Evolutionary conservation across 371 early-diverging fungal genomes (phyloP).

Genomic region (Mortierella sp.): DNA sequence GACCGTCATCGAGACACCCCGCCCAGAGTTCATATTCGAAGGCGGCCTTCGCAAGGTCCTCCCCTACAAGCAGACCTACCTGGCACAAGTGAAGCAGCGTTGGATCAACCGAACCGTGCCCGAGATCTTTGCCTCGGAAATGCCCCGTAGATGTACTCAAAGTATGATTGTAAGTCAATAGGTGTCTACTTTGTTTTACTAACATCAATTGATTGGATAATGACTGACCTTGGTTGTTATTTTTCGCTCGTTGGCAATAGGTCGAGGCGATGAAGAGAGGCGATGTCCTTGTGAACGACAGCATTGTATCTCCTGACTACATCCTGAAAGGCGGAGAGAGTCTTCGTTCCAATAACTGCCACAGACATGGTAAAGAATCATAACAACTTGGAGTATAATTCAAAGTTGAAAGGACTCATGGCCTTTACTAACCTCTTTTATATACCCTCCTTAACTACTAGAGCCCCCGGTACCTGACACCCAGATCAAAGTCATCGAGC

Average conservation of each 20-base stretch:
- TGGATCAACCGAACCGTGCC: conserved; percentile 50
- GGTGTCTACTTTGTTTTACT: background rate
- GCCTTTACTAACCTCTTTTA: background rate
- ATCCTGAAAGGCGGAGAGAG: conserved; percentile 50
- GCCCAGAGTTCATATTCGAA: conserved; percentile 45
- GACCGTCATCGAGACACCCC: conserved; percentile 5
- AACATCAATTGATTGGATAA: too few relatives aligned
- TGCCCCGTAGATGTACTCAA: conserved; percentile 50
- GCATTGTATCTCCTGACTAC: conserved; percentile 34
- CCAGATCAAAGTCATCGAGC: conserved; percentile 41
- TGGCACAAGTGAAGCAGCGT: conserved; percentile 51
- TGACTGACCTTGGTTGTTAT: background rate
- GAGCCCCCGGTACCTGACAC: conserved; percentile 53
- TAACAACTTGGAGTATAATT: background rate
- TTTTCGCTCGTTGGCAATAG: conserved; percentile 1
- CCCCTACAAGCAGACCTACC: conserved; percentile 44
- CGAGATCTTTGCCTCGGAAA: conserved; percentile 54
- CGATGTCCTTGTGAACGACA: conserved; percentile 49
- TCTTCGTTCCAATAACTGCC: conserved; percentile 45
- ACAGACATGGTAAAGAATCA: conserved; percentile 44
- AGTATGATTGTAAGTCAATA: conserved; percentile 44
- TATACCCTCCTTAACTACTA: background rate
- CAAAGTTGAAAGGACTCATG: background rate
- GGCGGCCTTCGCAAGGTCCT: conserved; percentile 50
- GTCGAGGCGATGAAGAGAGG: conserved; percentile 52